Percentiles rank a stretch among this genome's conserved stretches.
phyloP scores from a whole-genome alignment of 176 grass and related monocot genomes.

The Carex scoparia region DNA sequence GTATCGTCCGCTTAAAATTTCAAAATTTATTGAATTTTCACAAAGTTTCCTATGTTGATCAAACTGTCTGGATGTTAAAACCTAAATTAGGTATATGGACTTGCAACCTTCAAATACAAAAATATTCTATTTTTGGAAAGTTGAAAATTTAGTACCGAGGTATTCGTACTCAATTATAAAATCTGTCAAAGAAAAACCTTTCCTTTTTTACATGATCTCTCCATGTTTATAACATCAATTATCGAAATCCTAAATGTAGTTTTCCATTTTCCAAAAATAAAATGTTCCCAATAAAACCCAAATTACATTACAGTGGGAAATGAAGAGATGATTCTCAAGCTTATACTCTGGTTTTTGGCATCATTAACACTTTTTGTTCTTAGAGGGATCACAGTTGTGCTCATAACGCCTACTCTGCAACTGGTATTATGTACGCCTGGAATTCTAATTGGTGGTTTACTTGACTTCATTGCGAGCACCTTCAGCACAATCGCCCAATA shows the following conservation, averaged over 20 bases:
- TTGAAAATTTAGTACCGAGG: not conserved
- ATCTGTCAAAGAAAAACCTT: too few relatives aligned
- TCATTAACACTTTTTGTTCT: not conserved
- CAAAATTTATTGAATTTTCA: not conserved
- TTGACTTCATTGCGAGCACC: not conserved
- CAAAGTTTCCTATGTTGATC: not conserved
- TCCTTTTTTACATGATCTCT: not conserved
- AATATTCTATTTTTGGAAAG: not conserved
- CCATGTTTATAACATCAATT: not conserved
- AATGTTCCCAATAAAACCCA: not conserved
- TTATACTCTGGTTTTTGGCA: not conserved
- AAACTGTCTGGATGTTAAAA: not conserved
- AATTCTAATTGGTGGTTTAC: not conserved
- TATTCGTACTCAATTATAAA: not conserved
- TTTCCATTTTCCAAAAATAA: not conserved
- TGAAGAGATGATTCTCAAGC: conserved; percentile 7
- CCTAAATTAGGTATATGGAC: not conserved
- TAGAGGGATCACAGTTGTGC: not conserved
- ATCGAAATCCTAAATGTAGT: not conserved
- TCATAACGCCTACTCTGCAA: conserved; percentile 5
- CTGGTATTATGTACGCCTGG: not conserved
- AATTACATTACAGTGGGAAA: not conserved
- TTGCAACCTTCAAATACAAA: not conserved
- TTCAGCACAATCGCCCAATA: not conserved
- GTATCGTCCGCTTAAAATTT: not conserved